Base-by-base conservation (phyloP, 805 yeast genomes). In the Kluyveromyces wickerhamii region DNA sequence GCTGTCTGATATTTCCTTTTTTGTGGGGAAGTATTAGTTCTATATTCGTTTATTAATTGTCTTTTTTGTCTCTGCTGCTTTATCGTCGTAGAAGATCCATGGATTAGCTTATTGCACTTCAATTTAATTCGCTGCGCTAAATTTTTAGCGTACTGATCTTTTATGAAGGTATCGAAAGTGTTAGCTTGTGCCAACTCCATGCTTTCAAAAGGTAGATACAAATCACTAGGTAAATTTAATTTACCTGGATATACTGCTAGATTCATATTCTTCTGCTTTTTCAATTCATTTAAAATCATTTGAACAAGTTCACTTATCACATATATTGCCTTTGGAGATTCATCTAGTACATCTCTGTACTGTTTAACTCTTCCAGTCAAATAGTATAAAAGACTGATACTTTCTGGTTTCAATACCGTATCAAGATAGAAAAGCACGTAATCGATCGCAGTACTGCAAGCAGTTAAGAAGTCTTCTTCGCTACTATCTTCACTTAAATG, bases 181-280 rank as follows among this genome's bases (percentile, higher is more conserved):
- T 77, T 62, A 10, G 54, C 58, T 40, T 76, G 80, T 2, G 85
- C 79, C 40, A 75, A 79, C 11, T 64, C 59, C 2, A 71, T 51
- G n/a, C 71, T 63, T 7, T 64, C 62, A 66, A 80, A 74, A 1
- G 82, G 74, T n/a, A 66, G 60, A 56, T 70, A 85, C 7, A 83
- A 52, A 49, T 86, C 95, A n/a, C 67, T 58, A 0, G 89, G 79
- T 13, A 86, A 54, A 13, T 73, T 71, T 12, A 81, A 55, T 47
- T 79, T 81, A 1, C 89, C 94, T 0, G 95, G 94, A 76, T 88
- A 87, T 0, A 87, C 76, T 16, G 78, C 72, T 37, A 82, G 63
- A 15, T 71, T 70, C 94, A 95, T 85, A 29, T 66, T 67, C 46
- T 69, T 76, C 16, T 59, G 48, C 16, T 71, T 77, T 27, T 78